Conservation (phyloP, 2,329 filamentous ascomycete genomes). For the Penicillium crustosum region DNA sequence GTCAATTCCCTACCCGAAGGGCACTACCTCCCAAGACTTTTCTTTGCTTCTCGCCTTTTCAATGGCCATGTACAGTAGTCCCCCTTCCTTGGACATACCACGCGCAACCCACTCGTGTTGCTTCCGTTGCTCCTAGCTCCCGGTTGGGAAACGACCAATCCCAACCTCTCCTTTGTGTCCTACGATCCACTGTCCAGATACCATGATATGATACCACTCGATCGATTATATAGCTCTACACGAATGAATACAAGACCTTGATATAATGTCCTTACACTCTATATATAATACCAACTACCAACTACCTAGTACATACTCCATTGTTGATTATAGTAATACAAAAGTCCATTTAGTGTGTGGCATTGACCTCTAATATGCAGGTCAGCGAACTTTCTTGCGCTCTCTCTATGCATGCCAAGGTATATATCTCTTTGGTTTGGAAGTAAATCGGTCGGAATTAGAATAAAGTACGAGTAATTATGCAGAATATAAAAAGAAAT, state of each 20-base stretch:
- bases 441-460: background rate
- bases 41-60: background rate
- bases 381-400: background rate
- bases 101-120: background rate
- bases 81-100: background rate
- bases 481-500: background rate
- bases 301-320: background rate
- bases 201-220: constrained; percentile 18
- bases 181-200: constrained; percentile 4
- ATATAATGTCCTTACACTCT: constrained; percentile 1
- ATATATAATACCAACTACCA: background rate
- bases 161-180: background rate
- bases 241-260: background rate
- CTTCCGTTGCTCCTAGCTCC: background rate
- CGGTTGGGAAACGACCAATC: background rate
- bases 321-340: background rate
- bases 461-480: background rate
- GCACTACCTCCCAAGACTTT: background rate
- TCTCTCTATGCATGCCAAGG: background rate
- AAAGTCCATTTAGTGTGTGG: background rate
- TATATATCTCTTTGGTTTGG: background rate
- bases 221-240: constrained; percentile 5
- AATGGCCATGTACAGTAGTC: constrained; percentile 18
- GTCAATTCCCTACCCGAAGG: background rate
- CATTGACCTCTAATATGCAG: background rate